Evolutionary conservation across 345 rosid species (phyloP).

Genomic region (Chamaenerion angustifolium): DNA sequence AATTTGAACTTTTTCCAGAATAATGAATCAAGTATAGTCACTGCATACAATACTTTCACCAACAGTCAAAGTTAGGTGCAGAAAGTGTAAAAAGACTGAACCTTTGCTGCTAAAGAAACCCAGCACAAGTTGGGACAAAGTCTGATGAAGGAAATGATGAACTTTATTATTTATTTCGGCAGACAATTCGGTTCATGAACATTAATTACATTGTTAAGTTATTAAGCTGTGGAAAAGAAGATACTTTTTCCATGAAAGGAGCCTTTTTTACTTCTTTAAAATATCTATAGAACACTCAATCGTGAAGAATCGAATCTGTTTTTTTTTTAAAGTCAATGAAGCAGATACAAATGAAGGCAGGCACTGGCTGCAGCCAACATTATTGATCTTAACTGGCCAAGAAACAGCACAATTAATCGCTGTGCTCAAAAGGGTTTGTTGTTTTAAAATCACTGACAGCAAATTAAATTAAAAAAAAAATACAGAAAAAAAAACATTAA

Average conservation of each 20-base stretch:
- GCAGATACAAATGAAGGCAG: conserved; percentile 1
- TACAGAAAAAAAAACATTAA: neutral
- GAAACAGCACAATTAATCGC: conserved; percentile 3
- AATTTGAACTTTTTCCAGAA: no score
- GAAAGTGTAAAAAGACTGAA: no score
- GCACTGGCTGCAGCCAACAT: neutral
- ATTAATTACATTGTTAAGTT: no score
- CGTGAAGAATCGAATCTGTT: neutral
- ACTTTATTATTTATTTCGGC: conserved; percentile 10
- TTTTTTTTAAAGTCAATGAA: conserved; percentile 7
- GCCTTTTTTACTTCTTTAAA: conserved; percentile 11
- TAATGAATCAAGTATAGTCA: no score
- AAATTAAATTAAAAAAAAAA: neutral
- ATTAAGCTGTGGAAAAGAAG: conserved; percentile 33
- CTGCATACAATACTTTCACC: no score
- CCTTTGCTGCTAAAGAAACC: conserved; percentile 12
- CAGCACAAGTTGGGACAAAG: conserved; percentile 27
- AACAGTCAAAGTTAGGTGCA: no score
- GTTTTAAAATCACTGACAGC: neutral
- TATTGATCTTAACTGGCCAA: conserved; percentile 4
- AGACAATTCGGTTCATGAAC: no score
- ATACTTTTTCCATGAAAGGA: conserved; percentile 51
- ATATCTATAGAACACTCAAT: neutral
- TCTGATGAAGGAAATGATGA: conserved; percentile 26
- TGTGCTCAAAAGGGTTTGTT: no score